Base-by-base conservation (phyloP, 2,329 filamentous ascomycete species). In the Albifimbria verrucaria region DNA sequence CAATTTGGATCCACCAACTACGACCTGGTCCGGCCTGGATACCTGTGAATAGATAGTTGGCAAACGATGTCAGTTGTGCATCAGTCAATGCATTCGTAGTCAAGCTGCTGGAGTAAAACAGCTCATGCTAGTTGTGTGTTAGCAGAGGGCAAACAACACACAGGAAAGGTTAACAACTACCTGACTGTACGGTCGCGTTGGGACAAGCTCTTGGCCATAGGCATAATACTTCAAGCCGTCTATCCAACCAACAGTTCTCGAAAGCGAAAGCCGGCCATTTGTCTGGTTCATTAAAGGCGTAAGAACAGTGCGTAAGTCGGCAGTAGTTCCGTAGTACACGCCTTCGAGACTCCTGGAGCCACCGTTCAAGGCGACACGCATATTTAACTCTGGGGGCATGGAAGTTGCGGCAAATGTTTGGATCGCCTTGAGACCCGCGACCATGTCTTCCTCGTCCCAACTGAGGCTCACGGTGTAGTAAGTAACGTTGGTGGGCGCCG, bases 61-160 rank as follows among this genome's bases (percentile, higher is more conserved):
- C 51, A 11, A 69, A 59, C 0, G 59, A 59, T 25, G 59, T 23
- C 25, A 65, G 57, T 39, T 64, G 62, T 0, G 20, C 21, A 20
- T 55, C 50, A 1, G 58, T 60, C 1, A 71, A 60, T 1, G 59
- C 57, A 23, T 61, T 53, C 0, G 67, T 67, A 50, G 65, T 58
- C 18, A 70, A 53, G 23, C 66, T 68, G 3, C 63, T 65, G 7
- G 57, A 64, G 49, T 69, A 69, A 17, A 67, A 65, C 2, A 57
- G 65, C 24, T 59, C 63, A 26, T 62, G 60, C 66, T 68, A 15
- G n/a, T 1, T 1, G 17, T 2, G 2, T 9, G 45, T 64, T 20
- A 65, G 23, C 4, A 17, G 12, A 11, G 1, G 2, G 22, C 3
- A 2, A 12, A 7, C 1, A 26, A 51, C n/a, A n/a, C n/a, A n/a